These are phyloP conservation scores for Wickerhamomyces chambardii DNA, from an alignment of 805 yeast genomes.

Conservation along the genomic window DNA sequence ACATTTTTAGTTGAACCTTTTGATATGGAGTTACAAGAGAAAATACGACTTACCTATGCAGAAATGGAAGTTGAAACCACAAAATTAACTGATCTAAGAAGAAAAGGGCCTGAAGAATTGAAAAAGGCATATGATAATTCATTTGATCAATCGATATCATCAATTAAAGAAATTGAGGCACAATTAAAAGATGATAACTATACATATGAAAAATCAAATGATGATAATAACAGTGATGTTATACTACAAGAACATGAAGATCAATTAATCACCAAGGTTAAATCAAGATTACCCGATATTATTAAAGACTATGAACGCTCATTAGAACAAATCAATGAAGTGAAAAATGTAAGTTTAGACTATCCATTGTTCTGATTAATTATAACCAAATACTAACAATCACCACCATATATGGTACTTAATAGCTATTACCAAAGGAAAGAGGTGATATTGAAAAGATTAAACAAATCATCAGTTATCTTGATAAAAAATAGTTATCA, in stretches of 20 bases:
- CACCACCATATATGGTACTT: constrained; percentile 4
- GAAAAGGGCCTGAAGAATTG: constrained; percentile 37
- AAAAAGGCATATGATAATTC: constrained; percentile 26
- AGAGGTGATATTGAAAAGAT: constrained; percentile 18
- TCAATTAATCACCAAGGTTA: constrained; percentile 4
- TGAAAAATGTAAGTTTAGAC: constrained; percentile 12
- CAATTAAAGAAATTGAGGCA: constrained; percentile 19
- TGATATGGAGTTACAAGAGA: constrained; percentile 53
- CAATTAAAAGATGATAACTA: constrained; percentile 9
- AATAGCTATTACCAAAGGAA: constrained; percentile 16
- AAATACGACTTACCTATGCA: constrained; percentile 44
- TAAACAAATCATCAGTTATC: constrained; percentile 17
- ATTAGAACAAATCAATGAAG: constrained; percentile 5
- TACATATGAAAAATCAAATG: constrained; percentile 1
- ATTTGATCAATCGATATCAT: constrained; percentile 19
- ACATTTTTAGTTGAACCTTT: constrained; percentile 70
- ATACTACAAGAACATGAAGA: constrained; percentile 3
- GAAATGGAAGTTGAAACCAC: constrained; percentile 57
- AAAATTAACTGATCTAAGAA: constrained; percentile 44
- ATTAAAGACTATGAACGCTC: constrained; percentile 9
- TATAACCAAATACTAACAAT: constrained; percentile 4
- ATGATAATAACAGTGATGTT: constrained; percentile 2
- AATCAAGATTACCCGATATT: constrained; percentile 2
- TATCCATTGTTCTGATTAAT: too few species aligned
- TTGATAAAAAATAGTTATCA: too few species aligned